These are phyloP conservation scores for Solanum etuberosum DNA, from an alignment of 257 asterid species.

Conservation along the genomic window DNA sequence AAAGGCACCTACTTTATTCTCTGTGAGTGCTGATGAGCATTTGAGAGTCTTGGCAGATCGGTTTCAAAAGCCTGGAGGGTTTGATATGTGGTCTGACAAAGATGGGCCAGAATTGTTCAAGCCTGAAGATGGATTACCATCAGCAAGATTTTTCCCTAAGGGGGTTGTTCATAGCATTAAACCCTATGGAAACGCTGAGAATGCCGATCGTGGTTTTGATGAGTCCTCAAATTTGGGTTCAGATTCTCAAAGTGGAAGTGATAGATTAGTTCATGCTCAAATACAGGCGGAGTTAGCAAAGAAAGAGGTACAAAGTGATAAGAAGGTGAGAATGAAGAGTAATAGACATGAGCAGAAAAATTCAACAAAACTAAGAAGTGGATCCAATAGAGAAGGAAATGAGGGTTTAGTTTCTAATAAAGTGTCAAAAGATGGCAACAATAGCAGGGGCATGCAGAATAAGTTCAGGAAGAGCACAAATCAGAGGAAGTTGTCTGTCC, in stretches of 20 bases:
- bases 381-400: constrained; percentile 13
- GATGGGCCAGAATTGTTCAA: constrained; percentile 89
- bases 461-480: constrained; percentile 21
- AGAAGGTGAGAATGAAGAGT: constrained; percentile 2
- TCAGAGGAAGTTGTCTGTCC: constrained; percentile 15
- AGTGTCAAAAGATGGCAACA: constrained; percentile 11
- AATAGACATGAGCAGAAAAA: constrained; percentile 4
- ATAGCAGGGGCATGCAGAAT: constrained; percentile 11
- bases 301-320: background rate
- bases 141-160: constrained; percentile 83
- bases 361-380: constrained; percentile 1
- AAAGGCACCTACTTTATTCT: constrained; percentile 77
- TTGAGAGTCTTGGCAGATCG: constrained; percentile 89
- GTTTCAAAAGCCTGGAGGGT: constrained; percentile 92
- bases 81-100: constrained; percentile 85
- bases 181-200: constrained; percentile 45
- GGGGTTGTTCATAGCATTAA: constrained; percentile 77
- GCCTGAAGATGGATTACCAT: constrained; percentile 37
- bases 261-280: background rate
- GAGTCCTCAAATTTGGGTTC: constrained; percentile 11
- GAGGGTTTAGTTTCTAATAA: background rate
- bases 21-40: constrained; percentile 90
- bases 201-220: background rate
- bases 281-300: background rate
- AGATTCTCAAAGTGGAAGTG: background rate